A percentile compares a stretch with the other conserved stretches of the same genome.
phyloP scores from a whole-genome alignment of 495 filamentous ascomycete genomes.

The Lasiosphaeris hirsuta region DNA sequence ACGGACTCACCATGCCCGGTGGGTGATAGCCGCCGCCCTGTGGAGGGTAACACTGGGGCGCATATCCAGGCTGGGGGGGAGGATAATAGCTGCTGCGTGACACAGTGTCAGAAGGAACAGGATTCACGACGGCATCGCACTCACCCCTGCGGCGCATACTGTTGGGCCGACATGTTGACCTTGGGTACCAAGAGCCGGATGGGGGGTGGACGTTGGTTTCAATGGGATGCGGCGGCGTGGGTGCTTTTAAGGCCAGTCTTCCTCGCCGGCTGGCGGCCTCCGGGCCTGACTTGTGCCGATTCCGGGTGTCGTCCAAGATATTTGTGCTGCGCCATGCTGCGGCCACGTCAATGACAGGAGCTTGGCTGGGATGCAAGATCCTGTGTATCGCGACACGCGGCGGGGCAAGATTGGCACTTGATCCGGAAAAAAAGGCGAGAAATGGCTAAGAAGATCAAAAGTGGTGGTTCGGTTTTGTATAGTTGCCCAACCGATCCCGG shows the following conservation, averaged over 20 bases:
- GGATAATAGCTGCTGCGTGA: background rate
- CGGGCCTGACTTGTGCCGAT: background rate
- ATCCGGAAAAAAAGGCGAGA: no score
- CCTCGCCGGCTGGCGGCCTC: background rate
- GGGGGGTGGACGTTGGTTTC: background rate
- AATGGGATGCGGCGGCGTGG: background rate
- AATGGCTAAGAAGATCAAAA: no score
- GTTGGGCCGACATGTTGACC: background rate
- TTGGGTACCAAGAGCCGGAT: background rate
- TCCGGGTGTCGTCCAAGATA: background rate
- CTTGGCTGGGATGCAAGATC: background rate
- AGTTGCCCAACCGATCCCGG: no score
- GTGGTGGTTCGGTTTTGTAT: no score
- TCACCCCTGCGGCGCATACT: background rate
- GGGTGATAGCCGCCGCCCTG: slow-evolving; percentile 10
- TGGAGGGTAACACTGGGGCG: no score
- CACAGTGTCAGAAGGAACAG: background rate
- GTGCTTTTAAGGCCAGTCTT: background rate
- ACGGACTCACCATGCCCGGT: background rate
- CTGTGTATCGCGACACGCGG: background rate
- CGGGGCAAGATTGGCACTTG: background rate
- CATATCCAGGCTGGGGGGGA: slow-evolving; percentile 14
- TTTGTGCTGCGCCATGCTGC: no score
- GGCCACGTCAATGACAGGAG: background rate
- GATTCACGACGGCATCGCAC: background rate